Evolutionary conservation across 2,329 filamentous ascomycete genomes (phyloP).

Genomic region (Neodidymelliopsis sp.): DNA sequence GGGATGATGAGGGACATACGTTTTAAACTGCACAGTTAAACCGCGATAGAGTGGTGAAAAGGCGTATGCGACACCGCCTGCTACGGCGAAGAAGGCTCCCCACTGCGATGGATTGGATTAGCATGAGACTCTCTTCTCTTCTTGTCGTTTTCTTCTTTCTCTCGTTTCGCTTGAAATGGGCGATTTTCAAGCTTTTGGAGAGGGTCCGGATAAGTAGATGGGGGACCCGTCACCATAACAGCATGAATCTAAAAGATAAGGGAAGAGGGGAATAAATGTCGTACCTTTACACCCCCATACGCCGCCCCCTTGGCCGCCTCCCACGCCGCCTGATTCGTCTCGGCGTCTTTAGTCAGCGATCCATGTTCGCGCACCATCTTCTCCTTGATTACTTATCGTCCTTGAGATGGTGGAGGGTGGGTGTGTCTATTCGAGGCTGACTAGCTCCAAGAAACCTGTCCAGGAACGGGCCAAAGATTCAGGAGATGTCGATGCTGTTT

Average conservation of each 20-base stretch:
- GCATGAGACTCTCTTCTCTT: not conserved
- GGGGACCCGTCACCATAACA: no score
- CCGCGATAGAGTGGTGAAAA: conserved; percentile 76
- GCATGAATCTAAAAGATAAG: no score
- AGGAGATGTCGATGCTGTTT: no score
- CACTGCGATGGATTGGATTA: no score
- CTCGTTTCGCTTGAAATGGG: no score
- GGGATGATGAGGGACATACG: conserved; percentile 29
- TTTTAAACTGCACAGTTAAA: conserved; percentile 47
- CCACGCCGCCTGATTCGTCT: conserved; percentile 74
- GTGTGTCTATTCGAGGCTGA: not conserved
- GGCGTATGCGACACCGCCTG: conserved; percentile 68
- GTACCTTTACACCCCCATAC: conserved; percentile 70
- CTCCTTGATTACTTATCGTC: no score
- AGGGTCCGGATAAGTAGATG: no score
- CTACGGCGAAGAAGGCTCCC: conserved; percentile 70
- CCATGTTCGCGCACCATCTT: conserved; percentile 60
- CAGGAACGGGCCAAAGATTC: no score
- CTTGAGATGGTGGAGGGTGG: no score
- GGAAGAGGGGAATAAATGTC: no score
- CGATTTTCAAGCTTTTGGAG: no score
- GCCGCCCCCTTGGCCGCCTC: conserved; percentile 73
- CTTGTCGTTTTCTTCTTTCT: not conserved
- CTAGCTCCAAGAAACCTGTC: no score
- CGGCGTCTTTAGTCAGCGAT: conserved; percentile 65